phyloP scores from a whole-genome alignment of 2,329 filamentous ascomycete species.

The Triangularia setosa region DNA sequence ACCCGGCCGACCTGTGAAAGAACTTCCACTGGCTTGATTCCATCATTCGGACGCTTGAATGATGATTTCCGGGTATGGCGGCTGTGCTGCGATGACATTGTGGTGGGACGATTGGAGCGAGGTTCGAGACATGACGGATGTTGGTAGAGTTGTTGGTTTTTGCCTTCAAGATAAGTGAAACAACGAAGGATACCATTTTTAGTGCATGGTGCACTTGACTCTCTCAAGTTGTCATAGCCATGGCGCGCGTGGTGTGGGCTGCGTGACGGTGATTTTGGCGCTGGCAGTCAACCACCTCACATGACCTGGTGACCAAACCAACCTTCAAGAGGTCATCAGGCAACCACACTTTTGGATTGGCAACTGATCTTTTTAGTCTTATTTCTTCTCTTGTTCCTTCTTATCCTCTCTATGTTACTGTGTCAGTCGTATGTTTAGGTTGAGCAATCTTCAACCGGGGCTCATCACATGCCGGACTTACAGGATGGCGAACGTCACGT shows the following conservation, averaged over 20 bases:
- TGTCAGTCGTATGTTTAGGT: neutral
- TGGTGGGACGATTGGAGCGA: neutral
- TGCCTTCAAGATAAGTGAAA: neutral
- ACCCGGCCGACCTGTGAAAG: slow-evolving; percentile 22
- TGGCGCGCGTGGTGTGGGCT: slow-evolving; percentile 4
- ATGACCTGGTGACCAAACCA: slow-evolving; percentile 19
- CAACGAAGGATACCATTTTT: neutral
- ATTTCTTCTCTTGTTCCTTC: neutral
- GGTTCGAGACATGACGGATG: neutral
- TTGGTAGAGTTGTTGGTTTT: neutral
- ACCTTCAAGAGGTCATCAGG: neutral
- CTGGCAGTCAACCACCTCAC: slow-evolving; percentile 14
- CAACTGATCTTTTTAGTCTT: neutral
- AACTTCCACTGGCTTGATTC: slow-evolving; percentile 15
- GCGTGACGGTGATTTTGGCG: neutral
- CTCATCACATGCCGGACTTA: slow-evolving; percentile 6
- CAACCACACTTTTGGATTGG: neutral
- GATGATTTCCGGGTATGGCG: neutral
- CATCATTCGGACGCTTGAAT: neutral
- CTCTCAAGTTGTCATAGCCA: neutral
- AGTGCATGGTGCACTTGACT: neutral
- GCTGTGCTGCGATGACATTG: neutral
- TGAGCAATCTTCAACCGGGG: no score
- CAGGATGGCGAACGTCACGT: slow-evolving; percentile 22
- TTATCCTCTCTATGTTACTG: neutral